phyloP scores from a whole-genome alignment of 768 basidiomycete genomes.

The Suillus weaverae region DNA sequence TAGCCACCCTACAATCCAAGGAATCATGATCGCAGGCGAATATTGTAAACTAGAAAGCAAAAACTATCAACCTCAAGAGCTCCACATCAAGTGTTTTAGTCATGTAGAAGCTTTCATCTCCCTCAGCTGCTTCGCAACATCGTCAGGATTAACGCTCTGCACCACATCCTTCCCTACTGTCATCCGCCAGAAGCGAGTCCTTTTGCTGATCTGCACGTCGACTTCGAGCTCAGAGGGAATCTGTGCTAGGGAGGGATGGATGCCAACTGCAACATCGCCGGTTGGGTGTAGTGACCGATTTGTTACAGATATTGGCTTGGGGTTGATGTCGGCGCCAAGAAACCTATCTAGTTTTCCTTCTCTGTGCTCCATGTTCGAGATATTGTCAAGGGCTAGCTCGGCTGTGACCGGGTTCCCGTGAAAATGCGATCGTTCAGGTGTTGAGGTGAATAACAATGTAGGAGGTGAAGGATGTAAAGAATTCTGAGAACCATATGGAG shows the following conservation, averaged over 20 bases:
- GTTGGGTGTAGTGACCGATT: background rate
- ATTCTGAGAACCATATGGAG: background rate
- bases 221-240: conserved; percentile 24
- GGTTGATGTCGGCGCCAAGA: background rate
- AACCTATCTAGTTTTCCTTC: background rate
- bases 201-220: conserved; percentile 40
- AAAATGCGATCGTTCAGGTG: background rate
- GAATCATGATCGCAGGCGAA: background rate
- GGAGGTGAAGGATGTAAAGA: background rate
- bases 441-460: background rate
- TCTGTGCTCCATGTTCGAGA: background rate
- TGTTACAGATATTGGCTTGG: conserved; percentile 1
- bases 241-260: background rate
- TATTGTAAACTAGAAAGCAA: background rate
- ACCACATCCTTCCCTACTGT: conserved; percentile 27
- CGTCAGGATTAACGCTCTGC: conserved; percentile 39
- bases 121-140: conserved; percentile 46
- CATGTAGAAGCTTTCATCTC: conserved; percentile 35
- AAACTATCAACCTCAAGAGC: background rate
- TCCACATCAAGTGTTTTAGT: background rate
- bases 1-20: background rate
- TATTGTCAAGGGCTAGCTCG: background rate
- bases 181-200: conserved; percentile 41
- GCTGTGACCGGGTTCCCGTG: background rate
- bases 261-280: conserved; percentile 9